A percentile compares a stretch with the other conserved stretches of the same genome.
These are phyloP conservation scores for Polyporus tsugae DNA, from an alignment of 1,284 basidiomycete species.

Conservation along the genomic window DNA sequence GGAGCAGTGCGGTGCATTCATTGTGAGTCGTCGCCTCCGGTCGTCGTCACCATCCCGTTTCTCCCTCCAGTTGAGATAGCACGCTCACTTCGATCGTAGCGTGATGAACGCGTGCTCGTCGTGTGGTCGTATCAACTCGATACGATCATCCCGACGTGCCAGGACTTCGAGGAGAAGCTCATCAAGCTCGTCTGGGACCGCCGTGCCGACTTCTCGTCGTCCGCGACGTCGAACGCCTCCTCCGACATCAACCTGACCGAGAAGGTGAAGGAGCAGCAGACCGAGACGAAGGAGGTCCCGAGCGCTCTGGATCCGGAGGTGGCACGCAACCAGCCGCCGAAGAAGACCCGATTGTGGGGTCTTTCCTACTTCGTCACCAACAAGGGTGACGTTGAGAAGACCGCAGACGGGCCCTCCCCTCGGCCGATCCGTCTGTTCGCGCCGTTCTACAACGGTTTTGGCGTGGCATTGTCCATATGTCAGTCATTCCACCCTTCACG, in stretches of 20 bases:
- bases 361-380: slow-evolving; percentile 47
- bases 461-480: slow-evolving; percentile 71
- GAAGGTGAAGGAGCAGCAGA: slow-evolving; percentile 38
- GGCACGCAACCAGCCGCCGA: slow-evolving; percentile 39
- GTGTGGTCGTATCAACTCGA: slow-evolving; percentile 83
- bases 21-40: slow-evolving; percentile 54
- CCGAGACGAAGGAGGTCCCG: slow-evolving; percentile 29
- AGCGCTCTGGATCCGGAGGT: slow-evolving; percentile 40
- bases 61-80: too few relatives aligned
- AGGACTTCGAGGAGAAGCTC: slow-evolving; percentile 78
- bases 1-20: slow-evolving; percentile 87
- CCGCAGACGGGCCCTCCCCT: slow-evolving; percentile 37
- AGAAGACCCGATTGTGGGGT: slow-evolving; percentile 43
- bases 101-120: slow-evolving; percentile 77
- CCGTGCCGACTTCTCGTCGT: slow-evolving; percentile 46
- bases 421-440: slow-evolving; percentile 79
- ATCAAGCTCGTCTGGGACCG: slow-evolving; percentile 83
- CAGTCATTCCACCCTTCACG: slow-evolving; percentile 38
- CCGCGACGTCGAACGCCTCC: slow-evolving; percentile 48
- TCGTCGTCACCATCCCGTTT: not conserved
- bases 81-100: slow-evolving; percentile 46
- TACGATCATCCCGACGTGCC: slow-evolving; percentile 67
- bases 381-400: slow-evolving; percentile 61
- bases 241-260: slow-evolving; percentile 63
- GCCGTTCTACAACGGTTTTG: slow-evolving; percentile 80